Percentiles rank a stretch among this genome's conserved stretches.
Evolutionary conservation across 2,329 filamentous ascomycete genomes (phyloP).

Genomic region (Periglandula ipomoeae): DNA sequence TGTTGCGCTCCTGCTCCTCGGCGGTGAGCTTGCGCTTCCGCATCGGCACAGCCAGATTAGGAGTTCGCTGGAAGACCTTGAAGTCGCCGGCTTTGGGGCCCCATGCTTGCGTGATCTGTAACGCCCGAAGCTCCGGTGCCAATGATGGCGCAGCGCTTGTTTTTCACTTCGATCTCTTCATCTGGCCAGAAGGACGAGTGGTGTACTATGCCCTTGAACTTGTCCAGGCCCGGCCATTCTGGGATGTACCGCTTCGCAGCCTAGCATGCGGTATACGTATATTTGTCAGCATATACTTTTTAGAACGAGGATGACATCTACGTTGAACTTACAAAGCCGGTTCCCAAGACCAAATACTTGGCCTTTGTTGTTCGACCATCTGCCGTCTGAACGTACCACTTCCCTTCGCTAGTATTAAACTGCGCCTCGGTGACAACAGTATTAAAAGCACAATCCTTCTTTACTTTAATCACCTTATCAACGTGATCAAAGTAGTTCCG

Average conservation of each 20-base stretch:
- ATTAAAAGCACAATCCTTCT: conserved; percentile 48
- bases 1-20: conserved; percentile 15
- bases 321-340: too few species aligned
- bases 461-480: conserved; percentile 43
- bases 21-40: conserved; percentile 23
- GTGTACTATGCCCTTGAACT: conserved; percentile 49
- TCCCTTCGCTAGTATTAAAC: conserved; percentile 37
- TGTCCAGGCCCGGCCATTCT: conserved; percentile 48
- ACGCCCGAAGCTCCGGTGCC: conserved; percentile 56
- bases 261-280: too few species aligned
- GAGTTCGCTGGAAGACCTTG: conserved; percentile 57
- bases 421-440: conserved; percentile 42
- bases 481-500: conserved; percentile 50
- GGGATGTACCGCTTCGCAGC: conserved; percentile 54
- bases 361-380: conserved; percentile 41
- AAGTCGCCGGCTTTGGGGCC: conserved; percentile 42
- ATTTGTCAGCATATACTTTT: too few species aligned
- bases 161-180: conserved; percentile 42
- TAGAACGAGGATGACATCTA: too few species aligned
- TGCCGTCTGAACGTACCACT: conserved; percentile 39
- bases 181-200: conserved; percentile 55
- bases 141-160: conserved; percentile 52
- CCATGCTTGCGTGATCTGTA: conserved; percentile 55
- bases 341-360: conserved; percentile 43
- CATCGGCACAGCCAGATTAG: conserved; percentile 58